phyloP scores from a whole-genome alignment of 1,139 yeast species.

The Pichiaceae sp. region DNA sequence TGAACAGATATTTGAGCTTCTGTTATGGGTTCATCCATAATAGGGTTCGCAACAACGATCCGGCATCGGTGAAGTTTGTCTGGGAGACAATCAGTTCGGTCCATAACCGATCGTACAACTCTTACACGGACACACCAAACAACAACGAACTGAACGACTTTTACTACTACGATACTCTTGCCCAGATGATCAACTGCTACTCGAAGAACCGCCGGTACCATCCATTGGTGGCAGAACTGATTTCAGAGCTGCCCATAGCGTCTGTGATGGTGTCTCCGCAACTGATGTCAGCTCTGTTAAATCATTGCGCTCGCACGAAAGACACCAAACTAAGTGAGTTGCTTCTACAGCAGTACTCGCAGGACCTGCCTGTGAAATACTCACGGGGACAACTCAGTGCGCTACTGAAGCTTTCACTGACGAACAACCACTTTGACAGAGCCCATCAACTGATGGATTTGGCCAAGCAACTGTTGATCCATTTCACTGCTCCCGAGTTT shows the following conservation, averaged over 20 bases:
- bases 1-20: conserved; percentile 17
- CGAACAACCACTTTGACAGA: conserved; percentile 30
- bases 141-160: conserved; percentile 20
- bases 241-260: conserved; percentile 26
- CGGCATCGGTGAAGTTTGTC: conserved; percentile 16
- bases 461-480: conserved; percentile 16
- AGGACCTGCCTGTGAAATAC: conserved; percentile 12
- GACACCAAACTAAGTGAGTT: conserved; percentile 23
- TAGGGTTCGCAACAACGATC: conserved; percentile 17
- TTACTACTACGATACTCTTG: conserved; percentile 22
- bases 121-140: conserved; percentile 14
- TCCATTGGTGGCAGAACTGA: conserved; percentile 21
- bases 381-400: conserved; percentile 26
- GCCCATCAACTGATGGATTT: conserved; percentile 28
- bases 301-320: conserved; percentile 23
- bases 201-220: conserved; percentile 26
- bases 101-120: conserved; percentile 20
- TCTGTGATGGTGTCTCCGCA: conserved; percentile 28
- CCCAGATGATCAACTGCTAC: conserved; percentile 25
- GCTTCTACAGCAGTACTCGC: conserved; percentile 23
- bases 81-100: conserved; percentile 23
- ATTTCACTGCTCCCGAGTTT: conserved; percentile 16
- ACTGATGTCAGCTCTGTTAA: conserved; percentile 27
- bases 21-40: conserved; percentile 20
- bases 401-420: conserved; percentile 30